phyloP scores from a whole-genome alignment of 2,329 filamentous ascomycete genomes.

The Exophiala viscosa region DNA sequence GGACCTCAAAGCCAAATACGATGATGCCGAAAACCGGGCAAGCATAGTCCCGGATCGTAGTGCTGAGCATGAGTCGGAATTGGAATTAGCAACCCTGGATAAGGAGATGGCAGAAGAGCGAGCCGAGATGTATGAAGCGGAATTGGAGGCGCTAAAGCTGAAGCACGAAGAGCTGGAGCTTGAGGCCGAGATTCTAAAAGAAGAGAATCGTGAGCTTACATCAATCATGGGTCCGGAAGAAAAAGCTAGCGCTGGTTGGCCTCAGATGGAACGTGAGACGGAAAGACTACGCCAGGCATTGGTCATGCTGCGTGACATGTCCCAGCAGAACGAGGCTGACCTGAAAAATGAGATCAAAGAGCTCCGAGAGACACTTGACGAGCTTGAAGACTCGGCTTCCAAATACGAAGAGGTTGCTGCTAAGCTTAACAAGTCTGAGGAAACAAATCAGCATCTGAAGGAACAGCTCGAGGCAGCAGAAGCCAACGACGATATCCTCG shows the following conservation, averaged over 20 bases:
- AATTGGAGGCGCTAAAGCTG: slow-evolving; percentile 71
- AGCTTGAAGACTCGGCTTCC: slow-evolving; percentile 63
- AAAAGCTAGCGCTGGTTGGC: slow-evolving; percentile 77
- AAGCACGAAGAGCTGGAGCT: slow-evolving; percentile 80
- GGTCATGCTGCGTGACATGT: slow-evolving; percentile 77
- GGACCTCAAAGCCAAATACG: slow-evolving; percentile 71
- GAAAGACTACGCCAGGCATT: slow-evolving; percentile 83
- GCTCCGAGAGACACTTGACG: slow-evolving; percentile 69
- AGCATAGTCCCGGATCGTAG: slow-evolving; percentile 61
- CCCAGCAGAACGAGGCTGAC: slow-evolving; percentile 78
- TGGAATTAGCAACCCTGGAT: slow-evolving; percentile 86
- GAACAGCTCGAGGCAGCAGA: slow-evolving; percentile 87
- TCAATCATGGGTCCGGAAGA: slow-evolving; percentile 87
- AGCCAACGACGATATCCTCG: slow-evolving; percentile 89
- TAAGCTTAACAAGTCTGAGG: slow-evolving; percentile 68
- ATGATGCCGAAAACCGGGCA: slow-evolving; percentile 68
- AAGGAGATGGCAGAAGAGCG: slow-evolving; percentile 95
- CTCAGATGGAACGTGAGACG: slow-evolving; percentile 88
- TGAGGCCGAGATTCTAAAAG: slow-evolving; percentile 79
- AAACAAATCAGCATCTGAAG: slow-evolving; percentile 76
- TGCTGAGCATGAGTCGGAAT: slow-evolving; percentile 75
- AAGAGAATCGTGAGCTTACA: slow-evolving; percentile 80
- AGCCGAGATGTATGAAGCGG: slow-evolving; percentile 74
- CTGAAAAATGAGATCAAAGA: slow-evolving; percentile 70
- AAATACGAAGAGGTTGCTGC: slow-evolving; percentile 68